Percentiles rank a stretch among this genome's conserved stretches.
These are phyloP conservation scores for Russula abietina DNA, from an alignment of 768 basidiomycete species.

Conservation along the genomic window DNA sequence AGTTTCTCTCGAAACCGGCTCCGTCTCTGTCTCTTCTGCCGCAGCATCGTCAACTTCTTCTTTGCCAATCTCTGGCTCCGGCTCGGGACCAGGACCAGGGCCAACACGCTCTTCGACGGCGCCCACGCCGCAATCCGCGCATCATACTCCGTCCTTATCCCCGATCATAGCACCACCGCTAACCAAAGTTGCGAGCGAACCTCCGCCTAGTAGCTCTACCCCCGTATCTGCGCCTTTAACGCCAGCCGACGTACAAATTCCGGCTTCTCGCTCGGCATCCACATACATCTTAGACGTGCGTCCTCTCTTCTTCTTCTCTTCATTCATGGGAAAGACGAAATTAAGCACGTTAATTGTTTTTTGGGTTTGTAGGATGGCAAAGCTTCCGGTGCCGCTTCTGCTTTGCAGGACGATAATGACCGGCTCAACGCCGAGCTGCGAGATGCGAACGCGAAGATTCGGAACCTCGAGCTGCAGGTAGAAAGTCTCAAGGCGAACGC, in stretches of 20 bases:
- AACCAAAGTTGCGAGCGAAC: slow-evolving; percentile 13
- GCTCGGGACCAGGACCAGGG: slow-evolving; percentile 23
- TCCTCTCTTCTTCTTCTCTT: background rate
- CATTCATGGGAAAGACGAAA: background rate
- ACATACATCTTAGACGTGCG: slow-evolving; percentile 33
- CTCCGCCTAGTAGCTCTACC: slow-evolving; percentile 2
- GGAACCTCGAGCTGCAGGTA: slow-evolving; percentile 77
- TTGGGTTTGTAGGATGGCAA: slow-evolving; percentile 21
- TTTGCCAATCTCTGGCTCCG: background rate
- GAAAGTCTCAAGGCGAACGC: slow-evolving; percentile 72
- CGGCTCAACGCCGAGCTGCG: slow-evolving; percentile 60
- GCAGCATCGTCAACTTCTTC: slow-evolving; percentile 8
- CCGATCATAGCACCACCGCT: slow-evolving; percentile 26
- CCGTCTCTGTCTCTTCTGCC: slow-evolving; percentile 38
- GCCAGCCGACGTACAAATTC: slow-evolving; percentile 25
- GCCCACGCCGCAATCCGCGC: slow-evolving; percentile 30
- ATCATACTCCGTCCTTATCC: slow-evolving; percentile 28
- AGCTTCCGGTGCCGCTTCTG: slow-evolving; percentile 21
- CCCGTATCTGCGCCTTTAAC: slow-evolving; percentile 10
- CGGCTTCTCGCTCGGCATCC: slow-evolving; percentile 24
- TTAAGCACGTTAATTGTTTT: too few species aligned
- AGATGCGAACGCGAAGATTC: slow-evolving; percentile 74
- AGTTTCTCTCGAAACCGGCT: slow-evolving; percentile 70
- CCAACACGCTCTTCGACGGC: slow-evolving; percentile 29
- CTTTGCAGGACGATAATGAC: slow-evolving; percentile 52